Evolutionary conservation across 257 asterid species (phyloP).

Genomic region (Nicotiana tomentosiformis): DNA sequence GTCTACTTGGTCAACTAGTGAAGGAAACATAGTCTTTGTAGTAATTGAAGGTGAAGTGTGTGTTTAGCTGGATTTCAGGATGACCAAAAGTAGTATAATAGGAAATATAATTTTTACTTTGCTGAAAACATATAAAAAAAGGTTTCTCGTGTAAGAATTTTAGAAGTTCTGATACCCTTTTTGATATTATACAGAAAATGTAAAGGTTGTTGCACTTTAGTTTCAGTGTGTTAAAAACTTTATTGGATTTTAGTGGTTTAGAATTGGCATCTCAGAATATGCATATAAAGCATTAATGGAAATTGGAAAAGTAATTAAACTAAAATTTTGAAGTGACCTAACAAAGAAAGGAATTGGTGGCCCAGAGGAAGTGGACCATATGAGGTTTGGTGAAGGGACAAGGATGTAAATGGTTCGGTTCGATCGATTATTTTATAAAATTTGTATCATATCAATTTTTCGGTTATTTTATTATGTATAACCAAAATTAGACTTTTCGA

Average conservation of each 20-base stretch:
- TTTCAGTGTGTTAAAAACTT: background rate
- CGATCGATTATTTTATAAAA: too few relatives aligned
- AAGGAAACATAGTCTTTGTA: too few relatives aligned
- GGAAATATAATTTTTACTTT: too few relatives aligned
- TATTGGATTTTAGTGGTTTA: background rate
- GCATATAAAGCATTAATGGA: background rate
- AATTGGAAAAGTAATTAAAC: background rate
- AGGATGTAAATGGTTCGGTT: too few relatives aligned
- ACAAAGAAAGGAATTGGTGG: background rate
- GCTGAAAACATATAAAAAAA: background rate
- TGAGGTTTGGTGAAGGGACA: background rate
- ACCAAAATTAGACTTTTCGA: too few relatives aligned
- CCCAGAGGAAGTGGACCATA: background rate
- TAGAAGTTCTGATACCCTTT: background rate
- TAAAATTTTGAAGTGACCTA: background rate
- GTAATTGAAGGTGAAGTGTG: too few relatives aligned
- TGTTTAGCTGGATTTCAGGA: too few relatives aligned
- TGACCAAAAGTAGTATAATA: too few relatives aligned
- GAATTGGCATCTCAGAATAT: constrained; percentile 4
- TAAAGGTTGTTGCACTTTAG: background rate
- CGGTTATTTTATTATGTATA: too few relatives aligned
- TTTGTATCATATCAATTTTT: too few relatives aligned
- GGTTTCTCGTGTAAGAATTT: background rate
- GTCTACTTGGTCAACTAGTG: too few relatives aligned
- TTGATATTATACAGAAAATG: background rate